Evolutionary conservation across 257 asterid genomes (phyloP).

Genomic region (Oldenlandia corymbosa): DNA sequence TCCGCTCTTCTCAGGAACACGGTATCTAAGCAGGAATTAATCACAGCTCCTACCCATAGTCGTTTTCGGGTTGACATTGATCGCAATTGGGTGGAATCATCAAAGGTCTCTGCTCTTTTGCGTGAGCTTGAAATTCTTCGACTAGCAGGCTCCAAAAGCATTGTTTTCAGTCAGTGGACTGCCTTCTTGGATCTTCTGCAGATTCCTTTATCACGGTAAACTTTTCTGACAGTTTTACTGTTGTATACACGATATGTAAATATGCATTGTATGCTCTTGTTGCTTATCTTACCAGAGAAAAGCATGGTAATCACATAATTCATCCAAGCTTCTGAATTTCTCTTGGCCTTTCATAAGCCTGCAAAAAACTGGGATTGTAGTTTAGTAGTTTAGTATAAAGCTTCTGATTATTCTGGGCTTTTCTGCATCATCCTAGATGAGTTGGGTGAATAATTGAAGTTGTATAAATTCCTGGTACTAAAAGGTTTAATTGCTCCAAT

Average conservation of each 20-base stretch:
- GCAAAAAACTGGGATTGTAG: neutral
- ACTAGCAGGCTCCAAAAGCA: slow-evolving; percentile 67
- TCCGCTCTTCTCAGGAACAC: slow-evolving; percentile 47
- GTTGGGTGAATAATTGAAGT: too few species aligned
- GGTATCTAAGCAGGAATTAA: slow-evolving; percentile 75
- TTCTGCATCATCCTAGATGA: neutral
- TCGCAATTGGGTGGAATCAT: slow-evolving; percentile 85
- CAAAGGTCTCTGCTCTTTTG: slow-evolving; percentile 86
- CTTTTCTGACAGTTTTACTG: slow-evolving; percentile 1
- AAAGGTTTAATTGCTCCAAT: neutral
- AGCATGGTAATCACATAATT: neutral
- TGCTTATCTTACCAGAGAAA: neutral
- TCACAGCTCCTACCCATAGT: slow-evolving; percentile 88
- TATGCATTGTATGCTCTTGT: neutral
- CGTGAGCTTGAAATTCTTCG: slow-evolving; percentile 49
- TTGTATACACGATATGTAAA: neutral
- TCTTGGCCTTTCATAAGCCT: neutral
- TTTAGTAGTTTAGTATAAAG: too few species aligned
- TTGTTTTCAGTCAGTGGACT: slow-evolving; percentile 98
- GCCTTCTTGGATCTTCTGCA: slow-evolving; percentile 89
- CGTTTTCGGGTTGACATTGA: slow-evolving; percentile 85
- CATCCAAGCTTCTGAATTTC: too few species aligned
- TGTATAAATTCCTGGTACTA: neutral
- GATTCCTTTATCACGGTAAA: slow-evolving; percentile 84
- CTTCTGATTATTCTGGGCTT: neutral